Evolutionary conservation across 768 basidiomycete species (phyloP), one percentile per base, ranked within the genome.

Genomic region (Psilocybe subaeruginosa): DNA sequence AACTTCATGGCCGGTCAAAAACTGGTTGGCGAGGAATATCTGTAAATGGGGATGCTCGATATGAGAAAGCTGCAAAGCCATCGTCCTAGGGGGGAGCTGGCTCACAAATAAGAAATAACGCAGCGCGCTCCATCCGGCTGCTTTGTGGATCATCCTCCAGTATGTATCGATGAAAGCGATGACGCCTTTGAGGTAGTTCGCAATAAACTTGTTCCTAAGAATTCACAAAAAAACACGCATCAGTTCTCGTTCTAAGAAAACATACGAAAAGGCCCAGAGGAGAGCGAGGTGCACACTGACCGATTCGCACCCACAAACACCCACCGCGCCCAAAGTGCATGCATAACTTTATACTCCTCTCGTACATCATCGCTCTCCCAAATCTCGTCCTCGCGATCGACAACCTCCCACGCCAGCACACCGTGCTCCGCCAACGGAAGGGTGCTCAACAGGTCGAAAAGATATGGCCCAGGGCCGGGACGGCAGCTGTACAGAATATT

Each of bases 261-360:
- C 23, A 17, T 14, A 27, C 35, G 27, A 57, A 54, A 14, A 12
- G 27, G 27, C 45, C 46, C 16, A 52, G 12, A 41, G 46, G 31
- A 27, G 17, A 9, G 49, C 11, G 19, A 29, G 3, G 6, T 4
- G 9, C 29, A 17, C 4, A 41, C 45, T 39, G 27, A n/a, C 33
- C 19, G 56, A 33, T 51, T 65, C 63, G 68, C 63, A 51, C 56
- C 53, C 45, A 57, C 58, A 48, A 86, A 72, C 3, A 92, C 89
- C 90, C 90, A 93, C 54, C 92, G 70, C 11, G 77, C 84, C 91
- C 91, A 93, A 11, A 93, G 73, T 4, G 90, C 89, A 58, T 86
- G 84, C 78, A 93, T 89, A 6, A 92, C 86, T 70, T 93, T 93
- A 60, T 89, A 85, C 63, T 92, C 89, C 59, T 91, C 90, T 43